Evolutionary conservation across 768 basidiomycete species (phyloP), one percentile per base, ranked within the genome.

Genomic region (Macrolepiota dolichaula): DNA sequence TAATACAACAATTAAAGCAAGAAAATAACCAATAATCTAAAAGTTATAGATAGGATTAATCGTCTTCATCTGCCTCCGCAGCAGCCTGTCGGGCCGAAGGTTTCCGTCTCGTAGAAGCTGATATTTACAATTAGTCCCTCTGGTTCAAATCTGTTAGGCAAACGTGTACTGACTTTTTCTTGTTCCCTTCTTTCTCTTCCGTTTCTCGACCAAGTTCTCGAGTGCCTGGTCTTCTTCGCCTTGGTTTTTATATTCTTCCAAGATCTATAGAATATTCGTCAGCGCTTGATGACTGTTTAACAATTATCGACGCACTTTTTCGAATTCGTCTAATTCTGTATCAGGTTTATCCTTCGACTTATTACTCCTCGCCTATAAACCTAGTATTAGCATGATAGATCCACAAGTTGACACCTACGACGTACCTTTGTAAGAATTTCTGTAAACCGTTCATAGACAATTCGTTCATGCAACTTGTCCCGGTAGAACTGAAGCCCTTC

Each of bases 321-420:
- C 95, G 68, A 99, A 99, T 74, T 99, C 96, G 64, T 96, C 90
- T 51, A 98, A 76, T 67, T 98, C 96, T 0, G 89, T 83, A 65
- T 97, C 96, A 2, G 94, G 92, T 72, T 97, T 98, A 70, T 89
- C 92, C 64, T 91, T 85, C 36, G 88, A 89, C 74, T 97, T 98
- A 75, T 96, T 96, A 35, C 85, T 75, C n/a, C 94, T 84, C 37
- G 94, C 92, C 88, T 91, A 62, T 9, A 51, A 15, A n/a, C 51
- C 10, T 49, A 36, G 29, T 22, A n/a, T 22, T 60, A 32, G n/a
- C 52, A 15, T 38, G 25, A 55, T 44, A 51, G 40, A 47, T 19
- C n/a, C 51, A 62, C 38, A 2, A 52, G 1, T 12, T 63, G 19
- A 44, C 2, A 9, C 42, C 17, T 7, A 7, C n/a, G 19, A 22